Conservation (phyloP, 2,329 filamentous ascomycete genomes). For the Fusarium haematococcum region DNA sequence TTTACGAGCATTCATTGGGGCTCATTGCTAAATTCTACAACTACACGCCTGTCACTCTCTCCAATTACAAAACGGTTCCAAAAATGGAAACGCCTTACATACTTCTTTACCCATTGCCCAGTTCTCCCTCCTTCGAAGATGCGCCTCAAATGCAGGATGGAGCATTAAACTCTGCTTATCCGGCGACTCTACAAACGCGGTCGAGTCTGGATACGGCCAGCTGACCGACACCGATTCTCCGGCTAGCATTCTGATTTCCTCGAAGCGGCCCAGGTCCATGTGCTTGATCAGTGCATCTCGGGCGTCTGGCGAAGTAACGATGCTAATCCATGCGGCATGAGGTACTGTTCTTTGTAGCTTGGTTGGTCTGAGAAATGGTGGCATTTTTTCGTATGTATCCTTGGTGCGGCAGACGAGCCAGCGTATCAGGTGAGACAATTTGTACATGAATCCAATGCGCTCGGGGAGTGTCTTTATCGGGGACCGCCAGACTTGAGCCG, state of each 20-base stretch:
- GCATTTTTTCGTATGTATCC: not conserved
- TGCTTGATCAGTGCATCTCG: not conserved
- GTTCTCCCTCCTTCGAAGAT: not conserved
- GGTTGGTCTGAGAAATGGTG: not conserved
- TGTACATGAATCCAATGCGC: not conserved
- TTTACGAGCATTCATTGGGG: not conserved
- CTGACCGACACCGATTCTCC: not conserved
- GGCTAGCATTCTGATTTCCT: not conserved
- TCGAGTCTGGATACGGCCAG: not conserved
- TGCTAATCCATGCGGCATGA: not conserved
- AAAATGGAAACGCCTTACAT: not conserved
- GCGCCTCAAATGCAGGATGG: not conserved
- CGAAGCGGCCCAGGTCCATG: not conserved
- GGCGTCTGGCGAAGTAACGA: not conserved
- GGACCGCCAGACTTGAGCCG: not conserved
- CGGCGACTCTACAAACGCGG: slow-evolving; percentile 1
- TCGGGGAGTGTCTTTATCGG: not conserved
- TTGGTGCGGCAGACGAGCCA: not conserved
- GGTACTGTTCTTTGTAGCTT: not conserved
- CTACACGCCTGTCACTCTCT: not conserved
- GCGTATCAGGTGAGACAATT: not conserved
- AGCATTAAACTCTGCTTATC: not conserved
- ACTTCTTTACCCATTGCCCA: not conserved
- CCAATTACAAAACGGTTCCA: not conserved
- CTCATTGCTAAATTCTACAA: not conserved